Conservation (phyloP, 371 early-diverging fungal species). For the Saksenaea oblongispora region DNA sequence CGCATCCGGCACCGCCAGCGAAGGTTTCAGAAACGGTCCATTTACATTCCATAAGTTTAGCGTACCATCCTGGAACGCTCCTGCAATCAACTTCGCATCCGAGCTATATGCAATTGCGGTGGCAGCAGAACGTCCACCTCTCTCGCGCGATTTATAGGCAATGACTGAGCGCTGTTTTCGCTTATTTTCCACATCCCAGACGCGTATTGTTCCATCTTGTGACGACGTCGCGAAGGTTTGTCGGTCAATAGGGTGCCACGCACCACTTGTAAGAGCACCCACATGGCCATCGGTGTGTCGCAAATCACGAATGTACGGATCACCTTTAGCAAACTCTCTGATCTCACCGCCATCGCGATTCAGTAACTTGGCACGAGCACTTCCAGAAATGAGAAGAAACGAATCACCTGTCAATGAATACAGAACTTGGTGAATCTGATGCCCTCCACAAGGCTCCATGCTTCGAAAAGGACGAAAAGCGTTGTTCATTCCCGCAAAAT, state of each 20-base stretch:
- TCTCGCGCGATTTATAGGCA: conserved; percentile 71
- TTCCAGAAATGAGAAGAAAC: conserved; percentile 79
- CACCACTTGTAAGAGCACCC: conserved; percentile 73
- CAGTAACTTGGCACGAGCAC: conserved; percentile 74
- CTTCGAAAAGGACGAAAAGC: conserved; percentile 76
- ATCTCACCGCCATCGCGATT: conserved; percentile 78
- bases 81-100: conserved; percentile 72
- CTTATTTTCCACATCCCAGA: conserved; percentile 86
- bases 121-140: conserved; percentile 71
- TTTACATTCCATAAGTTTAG: conserved; percentile 62
- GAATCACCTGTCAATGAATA: conserved; percentile 79
- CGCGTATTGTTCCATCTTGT: conserved; percentile 82
- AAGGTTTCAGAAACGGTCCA: conserved; percentile 58
- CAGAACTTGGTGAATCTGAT: conserved; percentile 85
- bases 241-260: conserved; percentile 82
- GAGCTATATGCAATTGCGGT: conserved; percentile 67
- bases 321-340: conserved; percentile 84
- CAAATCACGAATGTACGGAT: conserved; percentile 91
- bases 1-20: conserved; percentile 61
- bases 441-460: conserved; percentile 79
- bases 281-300: conserved; percentile 89
- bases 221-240: conserved; percentile 78
- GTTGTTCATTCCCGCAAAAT: conserved; percentile 89
- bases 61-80: conserved; percentile 67
- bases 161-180: conserved; percentile 78